Evolutionary conservation across 1,139 yeast genomes (phyloP).

Genomic region (Taphrina wiesneri): DNA sequence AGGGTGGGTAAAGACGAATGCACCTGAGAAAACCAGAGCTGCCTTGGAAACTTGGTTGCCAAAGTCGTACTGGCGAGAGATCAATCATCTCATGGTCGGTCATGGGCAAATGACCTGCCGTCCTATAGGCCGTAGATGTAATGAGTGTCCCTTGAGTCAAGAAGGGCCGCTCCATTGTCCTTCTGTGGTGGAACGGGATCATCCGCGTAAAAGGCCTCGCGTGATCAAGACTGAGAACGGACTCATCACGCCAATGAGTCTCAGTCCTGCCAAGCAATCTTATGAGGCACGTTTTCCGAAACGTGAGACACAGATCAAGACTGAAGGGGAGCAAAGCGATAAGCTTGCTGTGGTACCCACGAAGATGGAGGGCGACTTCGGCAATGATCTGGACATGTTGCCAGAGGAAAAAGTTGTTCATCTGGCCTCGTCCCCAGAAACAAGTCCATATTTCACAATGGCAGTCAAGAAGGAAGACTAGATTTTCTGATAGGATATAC

Average conservation of each 20-base stretch:
- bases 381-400: slow-evolving; percentile 16
- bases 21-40: slow-evolving; percentile 74
- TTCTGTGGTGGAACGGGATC: slow-evolving; percentile 16
- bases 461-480: neutral
- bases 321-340: neutral
- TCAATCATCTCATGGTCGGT: slow-evolving; percentile 54
- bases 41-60: slow-evolving; percentile 78
- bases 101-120: slow-evolving; percentile 69
- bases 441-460: slow-evolving; percentile 2
- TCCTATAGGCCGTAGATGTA: slow-evolving; percentile 72
- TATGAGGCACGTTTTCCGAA: slow-evolving; percentile 3
- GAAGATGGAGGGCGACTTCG: slow-evolving; percentile 3
- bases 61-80: slow-evolving; percentile 69
- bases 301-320: slow-evolving; percentile 1
- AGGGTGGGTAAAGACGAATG: slow-evolving; percentile 57
- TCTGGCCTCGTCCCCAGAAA: neutral
- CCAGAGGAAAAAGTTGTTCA: slow-evolving; percentile 33
- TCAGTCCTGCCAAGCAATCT: slow-evolving; percentile 2
- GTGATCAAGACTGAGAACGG: neutral
- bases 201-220: slow-evolving; percentile 7
- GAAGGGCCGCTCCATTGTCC: slow-evolving; percentile 22
- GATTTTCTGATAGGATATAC: neutral
- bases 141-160: slow-evolving; percentile 57
- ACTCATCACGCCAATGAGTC: neutral
- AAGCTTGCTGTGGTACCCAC: neutral